These are phyloP conservation scores for Cryptococcus floricola DNA, from an alignment of 1,284 basidiomycete species.

Conservation along the genomic window DNA sequence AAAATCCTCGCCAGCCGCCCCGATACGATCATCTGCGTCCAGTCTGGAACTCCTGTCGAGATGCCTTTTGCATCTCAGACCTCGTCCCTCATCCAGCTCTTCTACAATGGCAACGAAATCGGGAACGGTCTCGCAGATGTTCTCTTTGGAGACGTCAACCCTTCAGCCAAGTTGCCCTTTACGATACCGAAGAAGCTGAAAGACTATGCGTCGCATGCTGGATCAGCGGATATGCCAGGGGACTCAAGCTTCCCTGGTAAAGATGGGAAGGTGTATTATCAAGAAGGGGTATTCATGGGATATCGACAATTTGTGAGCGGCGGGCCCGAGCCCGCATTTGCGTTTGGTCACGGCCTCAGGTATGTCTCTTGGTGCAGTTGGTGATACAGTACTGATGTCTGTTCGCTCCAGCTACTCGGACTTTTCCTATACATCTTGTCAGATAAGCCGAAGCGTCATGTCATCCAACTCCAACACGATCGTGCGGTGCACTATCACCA, in stretches of 20 bases:
- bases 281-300: conserved; percentile 17
- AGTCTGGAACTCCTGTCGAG: conserved; percentile 30
- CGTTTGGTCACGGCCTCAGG: conserved; percentile 52
- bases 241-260: not conserved
- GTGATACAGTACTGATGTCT: too few relatives aligned
- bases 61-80: conserved; percentile 30
- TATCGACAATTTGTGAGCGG: conserved; percentile 39
- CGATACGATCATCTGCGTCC: conserved; percentile 31
- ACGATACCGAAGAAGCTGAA: conserved; percentile 49
- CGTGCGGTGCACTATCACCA: too few relatives aligned
- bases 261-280: not conserved
- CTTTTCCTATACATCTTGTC: too few relatives aligned
- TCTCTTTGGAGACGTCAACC: conserved; percentile 57
- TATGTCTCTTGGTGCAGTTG: not conserved
- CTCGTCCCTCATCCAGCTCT: conserved; percentile 17
- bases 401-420: too few relatives aligned
- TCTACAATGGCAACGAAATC: conserved; percentile 14
- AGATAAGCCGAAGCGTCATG: too few relatives aligned
- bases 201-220: conserved; percentile 4
- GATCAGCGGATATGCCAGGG: conserved; percentile 2
- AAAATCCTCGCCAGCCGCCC: conserved; percentile 27
- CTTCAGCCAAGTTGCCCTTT: conserved; percentile 54
- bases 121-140: conserved; percentile 55
- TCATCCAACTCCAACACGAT: too few relatives aligned
- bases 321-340: conserved; percentile 52